Percentiles rank a stretch among this genome's conserved stretches.
Conservation (phyloP, 2,329 filamentous ascomycete genomes). For the Botrytis squamosa region DNA sequence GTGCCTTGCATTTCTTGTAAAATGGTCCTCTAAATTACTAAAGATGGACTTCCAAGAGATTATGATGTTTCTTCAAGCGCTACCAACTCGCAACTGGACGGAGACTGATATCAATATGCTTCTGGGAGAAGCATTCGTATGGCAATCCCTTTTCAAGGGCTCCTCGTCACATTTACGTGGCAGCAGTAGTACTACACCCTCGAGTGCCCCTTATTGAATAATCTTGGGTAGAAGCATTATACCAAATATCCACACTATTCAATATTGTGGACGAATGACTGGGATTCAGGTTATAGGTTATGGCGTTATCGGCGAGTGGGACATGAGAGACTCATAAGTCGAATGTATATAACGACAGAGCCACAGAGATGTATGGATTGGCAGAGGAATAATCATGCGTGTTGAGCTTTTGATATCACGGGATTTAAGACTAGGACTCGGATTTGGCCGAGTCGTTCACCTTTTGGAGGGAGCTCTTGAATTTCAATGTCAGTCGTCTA, state of each 20-base stretch:
- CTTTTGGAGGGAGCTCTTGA: too few relatives aligned
- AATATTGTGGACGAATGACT: background rate
- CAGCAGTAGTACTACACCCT: conserved; percentile 38
- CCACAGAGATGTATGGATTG: background rate
- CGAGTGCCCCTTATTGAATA: conserved; percentile 18
- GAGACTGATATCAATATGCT: conserved; percentile 97
- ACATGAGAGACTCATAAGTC: background rate
- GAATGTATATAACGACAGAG: background rate
- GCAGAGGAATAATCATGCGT: background rate
- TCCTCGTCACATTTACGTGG: conserved; percentile 83
- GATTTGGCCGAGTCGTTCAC: background rate
- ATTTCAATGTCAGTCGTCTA: background rate
- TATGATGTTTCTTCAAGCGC: conserved; percentile 97
- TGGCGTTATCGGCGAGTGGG: conserved; percentile 11
- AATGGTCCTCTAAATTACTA: conserved; percentile 92
- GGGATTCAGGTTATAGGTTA: background rate
- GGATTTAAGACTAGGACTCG: background rate
- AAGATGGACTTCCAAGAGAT: conserved; percentile 99
- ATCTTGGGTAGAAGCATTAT: background rate
- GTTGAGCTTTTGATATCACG: background rate
- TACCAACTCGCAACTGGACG: conserved; percentile 92
- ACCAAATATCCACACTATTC: background rate
- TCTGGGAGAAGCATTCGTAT: conserved; percentile 95
- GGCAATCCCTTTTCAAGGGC: conserved; percentile 95
- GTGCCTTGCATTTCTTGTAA: conserved; percentile 94